Base-by-base conservation (phyloP, 1,284 basidiomycete genomes). In the Boletus subluridellus region DNA sequence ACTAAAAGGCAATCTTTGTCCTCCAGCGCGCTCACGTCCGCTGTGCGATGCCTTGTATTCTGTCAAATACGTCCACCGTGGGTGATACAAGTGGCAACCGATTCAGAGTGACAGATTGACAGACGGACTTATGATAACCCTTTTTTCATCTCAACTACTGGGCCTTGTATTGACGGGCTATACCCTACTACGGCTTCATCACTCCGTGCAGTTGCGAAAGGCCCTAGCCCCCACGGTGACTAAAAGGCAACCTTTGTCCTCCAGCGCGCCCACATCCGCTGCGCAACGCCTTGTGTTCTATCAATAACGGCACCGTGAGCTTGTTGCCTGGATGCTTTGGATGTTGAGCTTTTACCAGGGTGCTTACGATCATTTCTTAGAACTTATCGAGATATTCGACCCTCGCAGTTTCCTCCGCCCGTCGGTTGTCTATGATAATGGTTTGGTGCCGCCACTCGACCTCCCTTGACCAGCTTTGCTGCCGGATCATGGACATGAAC, bases 1-100 rank as follows among this genome's bases (percentile, higher is more conserved):
- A 65, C 49, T 17, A 30, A 46, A 17, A 10, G 28, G 7, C 21
- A 41, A 9, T 21, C 42, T 30, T 42, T 21, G 55, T 60, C 47
- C 48, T 38, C 26, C 0, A 32, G 32, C 34, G 35, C 5, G 21
- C 21, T 21, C 21, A 21, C 21, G 21, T 21, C 21, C 21, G 21
- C 21, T 28, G 37, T 45, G 38, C 39, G 47, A 64, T 30, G n/a
- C 56, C 39, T 71, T 66, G 59, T 69, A 61, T 58, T 65, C 34
- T 50, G 39, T 15, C 32, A 34, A 15, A 17, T 53, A 57, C 35
- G 14, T 41, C 21, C 21, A 21, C 21, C 21, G 21, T 21, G 21
- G 21, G 21, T 21, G 21, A 21, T 21, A 21, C 21, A 21, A 21
- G 21, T 21, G 21, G 21, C 21, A 21, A 21, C 21, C 21, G 21